A percentile compares a stretch with the other conserved stretches of the same genome.
phyloP scores from a whole-genome alignment of 305 asterid species.

The Plantago coronopus region DNA sequence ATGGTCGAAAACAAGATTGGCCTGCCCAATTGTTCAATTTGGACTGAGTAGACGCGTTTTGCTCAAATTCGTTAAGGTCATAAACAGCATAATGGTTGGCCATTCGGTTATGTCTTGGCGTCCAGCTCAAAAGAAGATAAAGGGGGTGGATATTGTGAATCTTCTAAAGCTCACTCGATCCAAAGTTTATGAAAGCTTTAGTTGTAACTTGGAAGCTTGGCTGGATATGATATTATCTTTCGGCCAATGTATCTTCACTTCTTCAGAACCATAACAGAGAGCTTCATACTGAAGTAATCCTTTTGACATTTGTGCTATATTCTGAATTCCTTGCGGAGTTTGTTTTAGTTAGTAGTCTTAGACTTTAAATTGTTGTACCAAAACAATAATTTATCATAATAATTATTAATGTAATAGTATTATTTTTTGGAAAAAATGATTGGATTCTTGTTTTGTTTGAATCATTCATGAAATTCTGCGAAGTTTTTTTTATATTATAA shows the following conservation, averaged over 20 bases:
- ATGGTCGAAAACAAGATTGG: constrained; percentile 51
- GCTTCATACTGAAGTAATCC: constrained; percentile 5
- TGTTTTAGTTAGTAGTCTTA: not conserved
- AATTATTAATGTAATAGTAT: too few species aligned
- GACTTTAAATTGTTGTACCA: too few species aligned
- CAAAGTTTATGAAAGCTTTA: not conserved
- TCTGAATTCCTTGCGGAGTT: not conserved
- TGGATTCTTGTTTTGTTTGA: too few species aligned
- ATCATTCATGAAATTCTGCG: too few species aligned
- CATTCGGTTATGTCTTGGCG: not conserved
- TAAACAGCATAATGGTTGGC: not conserved
- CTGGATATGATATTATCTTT: constrained; percentile 3
- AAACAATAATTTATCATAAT: too few species aligned
- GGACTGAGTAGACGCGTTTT: constrained; percentile 18
- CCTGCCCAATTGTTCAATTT: constrained; percentile 68
- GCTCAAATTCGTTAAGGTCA: not conserved
- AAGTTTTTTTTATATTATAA: too few species aligned
- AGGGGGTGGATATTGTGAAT: not conserved
- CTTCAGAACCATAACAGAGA: not conserved
- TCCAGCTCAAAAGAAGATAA: too few species aligned
- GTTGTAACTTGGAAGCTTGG: constrained; percentile 5
- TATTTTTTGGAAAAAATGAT: too few species aligned
- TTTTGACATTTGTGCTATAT: not conserved
- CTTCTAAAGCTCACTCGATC: not conserved
- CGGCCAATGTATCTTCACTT: not conserved